Conservation (phyloP, 352 stramenopile genomes). For the Phytophthora capsici region DNA sequence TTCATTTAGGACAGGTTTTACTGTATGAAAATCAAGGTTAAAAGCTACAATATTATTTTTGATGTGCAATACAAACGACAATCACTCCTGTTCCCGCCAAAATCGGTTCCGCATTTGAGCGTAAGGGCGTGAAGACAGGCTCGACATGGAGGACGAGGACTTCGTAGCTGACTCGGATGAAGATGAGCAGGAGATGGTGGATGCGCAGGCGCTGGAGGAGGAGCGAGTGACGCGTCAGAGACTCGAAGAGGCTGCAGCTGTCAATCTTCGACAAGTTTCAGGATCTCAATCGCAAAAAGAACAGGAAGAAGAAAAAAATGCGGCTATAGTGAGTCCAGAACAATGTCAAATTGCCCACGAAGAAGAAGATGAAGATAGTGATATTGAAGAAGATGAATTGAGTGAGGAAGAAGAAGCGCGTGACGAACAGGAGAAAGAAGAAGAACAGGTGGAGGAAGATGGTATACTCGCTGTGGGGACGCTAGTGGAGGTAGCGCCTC, state of each 20-base stretch:
- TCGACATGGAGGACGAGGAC: constrained; percentile 54
- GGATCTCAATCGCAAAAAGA: not conserved
- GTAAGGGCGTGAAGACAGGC: not conserved
- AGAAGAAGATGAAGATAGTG: constrained; percentile 4
- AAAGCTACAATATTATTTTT: not conserved
- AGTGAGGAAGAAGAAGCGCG: not conserved
- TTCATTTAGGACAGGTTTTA: no score
- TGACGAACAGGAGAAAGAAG: not conserved
- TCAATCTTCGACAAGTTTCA: not conserved
- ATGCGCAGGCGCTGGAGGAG: constrained; percentile 13
- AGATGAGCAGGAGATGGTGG: constrained; percentile 38
- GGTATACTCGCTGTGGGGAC: constrained; percentile 46
- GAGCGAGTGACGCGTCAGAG: constrained; percentile 9
- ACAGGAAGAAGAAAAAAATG: constrained; percentile 2
- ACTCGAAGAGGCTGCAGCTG: not conserved
- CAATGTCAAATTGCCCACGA: not conserved
- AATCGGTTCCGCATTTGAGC: not conserved
- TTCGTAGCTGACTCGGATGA: constrained; percentile 67
- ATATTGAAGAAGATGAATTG: not conserved
- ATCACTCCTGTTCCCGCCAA: constrained; percentile 22
- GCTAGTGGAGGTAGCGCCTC: constrained; percentile 66
- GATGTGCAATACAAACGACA: not conserved
- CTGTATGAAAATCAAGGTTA: not conserved
- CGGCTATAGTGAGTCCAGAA: not conserved
- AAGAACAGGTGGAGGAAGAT: constrained; percentile 1